Base-by-base conservation (phyloP, 257 asterid genomes). In the Solanum okadae region DNA sequence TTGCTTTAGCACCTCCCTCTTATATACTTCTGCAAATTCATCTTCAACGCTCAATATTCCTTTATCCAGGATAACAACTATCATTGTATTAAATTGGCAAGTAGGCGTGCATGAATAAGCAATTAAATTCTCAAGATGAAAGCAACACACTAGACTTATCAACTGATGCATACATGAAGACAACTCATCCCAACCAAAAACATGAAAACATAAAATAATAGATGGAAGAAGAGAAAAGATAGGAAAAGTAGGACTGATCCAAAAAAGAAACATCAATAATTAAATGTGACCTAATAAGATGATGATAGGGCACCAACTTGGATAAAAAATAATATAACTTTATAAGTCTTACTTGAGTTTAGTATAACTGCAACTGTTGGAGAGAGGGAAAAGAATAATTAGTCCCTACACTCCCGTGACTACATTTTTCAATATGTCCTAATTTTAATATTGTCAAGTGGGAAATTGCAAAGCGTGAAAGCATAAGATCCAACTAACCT, bases 401-500 rank as follows among this genome's bases (percentile, higher is more conserved):
- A 63, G 71, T 63, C 71, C 68, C 29, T 81, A 81, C 40, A 5
- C 68, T 18, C 67, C 42, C 5, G 68, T 81, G 68, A 81, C 10
- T 81, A 23, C 68, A 52, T 46, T 29, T 79, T 73, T 46, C 34
- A 27, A 5, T 14, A 40, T 13, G 35, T 77, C 61, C 34, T 59
- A 61, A 84, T 56, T 84, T 34, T 14, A 38, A 23, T 85, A 65
- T 65, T 65, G 63, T 85, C 81, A 37, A 85, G 61, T 85, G 63
- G 67, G 73, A 31, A 73, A 77, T 77, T 20, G 76, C 71, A n/a
- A 67, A 56, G 84, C 8, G 2, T 38, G 25, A 61, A 71, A 56
- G 76, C 77, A 23, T 12, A 84, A 25, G 88, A 71, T 8, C 59
- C 49, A 79, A 93, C 98, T 46, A 38, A 95, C 99, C 98, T 95